phyloP scores from a whole-genome alignment of 441 rosid genomes.

The Metrosideros polymorpha region DNA sequence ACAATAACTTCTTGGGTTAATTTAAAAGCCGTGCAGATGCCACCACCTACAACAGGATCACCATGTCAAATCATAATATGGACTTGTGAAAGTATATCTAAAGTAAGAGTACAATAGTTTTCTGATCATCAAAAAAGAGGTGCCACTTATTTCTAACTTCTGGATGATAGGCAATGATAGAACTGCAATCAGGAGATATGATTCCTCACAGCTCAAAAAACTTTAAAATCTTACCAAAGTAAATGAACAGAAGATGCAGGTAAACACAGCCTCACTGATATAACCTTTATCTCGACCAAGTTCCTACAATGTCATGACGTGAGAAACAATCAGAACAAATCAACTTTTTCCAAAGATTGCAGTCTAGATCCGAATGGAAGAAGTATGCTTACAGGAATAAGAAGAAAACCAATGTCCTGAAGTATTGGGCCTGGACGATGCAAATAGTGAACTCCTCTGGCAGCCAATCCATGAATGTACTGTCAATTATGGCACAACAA shows the following conservation, averaged over 20 bases:
- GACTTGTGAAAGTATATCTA: background rate
- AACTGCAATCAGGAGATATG: background rate
- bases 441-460: background rate
- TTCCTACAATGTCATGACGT: background rate
- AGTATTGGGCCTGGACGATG: background rate
- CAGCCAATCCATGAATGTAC: conserved; percentile 1
- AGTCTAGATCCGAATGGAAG: background rate
- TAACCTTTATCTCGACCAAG: background rate
- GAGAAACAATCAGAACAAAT: background rate
- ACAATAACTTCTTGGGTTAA: background rate
- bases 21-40: background rate
- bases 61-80: background rate
- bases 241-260: background rate
- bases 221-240: background rate
- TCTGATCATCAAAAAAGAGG: background rate
- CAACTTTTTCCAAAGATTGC: background rate
- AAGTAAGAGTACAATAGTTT: background rate
- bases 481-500: background rate
- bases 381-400: background rate
- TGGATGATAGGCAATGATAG: background rate
- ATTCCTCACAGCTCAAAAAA: background rate
- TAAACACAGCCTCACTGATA: background rate
- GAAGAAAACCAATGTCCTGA: background rate
- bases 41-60: background rate
- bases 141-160: background rate